Evolutionary conservation across 306 rosid genomes (phyloP), one percentile per base, ranked within the genome.

Genomic region (Geum urbanum): DNA sequence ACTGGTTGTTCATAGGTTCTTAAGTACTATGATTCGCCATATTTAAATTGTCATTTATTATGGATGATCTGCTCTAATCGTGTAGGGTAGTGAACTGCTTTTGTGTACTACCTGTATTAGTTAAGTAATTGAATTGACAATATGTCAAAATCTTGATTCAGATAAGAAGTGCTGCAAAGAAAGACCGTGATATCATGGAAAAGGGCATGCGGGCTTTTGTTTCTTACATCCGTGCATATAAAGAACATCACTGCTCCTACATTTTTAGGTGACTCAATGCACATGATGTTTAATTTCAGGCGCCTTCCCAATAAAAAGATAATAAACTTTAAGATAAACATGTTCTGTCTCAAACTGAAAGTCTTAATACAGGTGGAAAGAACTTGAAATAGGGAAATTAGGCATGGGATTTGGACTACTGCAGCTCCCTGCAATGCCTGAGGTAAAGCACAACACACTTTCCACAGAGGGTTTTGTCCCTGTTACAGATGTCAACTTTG

Each of bases 161-260:
- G 97, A 84, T 94, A 75, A 86, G 91, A 32, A 69, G 85, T 27
- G 89, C 87, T 19, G 95, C 95, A 32, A 81, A 72, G 76, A 88
- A 83, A 66, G 99, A 94, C 63, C 97, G 97, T 5, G 97, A 88
- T 86, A 82, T 91, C 76, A 88, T 91, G 99, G 96, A 94, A 81
- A 94, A 87, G 75, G 97, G 99, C 18, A 74, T 73, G 45, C 79
- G 83, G 79, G 97, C 99, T 72, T 94, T 94, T 86, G 97, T 94
- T 82, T 94, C 99, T 56, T 89, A 81, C 78, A 58, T 94, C 47
- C 88, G 91, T 69, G 99, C 96, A 35, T 94, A 94, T 78, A 94
- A 91, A 77, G 92, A 94, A 77, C 99, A 94, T 75, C 86, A 78
- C 62, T 94, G 92, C 82, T 84, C 97, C 45, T 91, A 81, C 77